Conservation (phyloP, 768 basidiomycete genomes). For the Boletus reticulatus region DNA sequence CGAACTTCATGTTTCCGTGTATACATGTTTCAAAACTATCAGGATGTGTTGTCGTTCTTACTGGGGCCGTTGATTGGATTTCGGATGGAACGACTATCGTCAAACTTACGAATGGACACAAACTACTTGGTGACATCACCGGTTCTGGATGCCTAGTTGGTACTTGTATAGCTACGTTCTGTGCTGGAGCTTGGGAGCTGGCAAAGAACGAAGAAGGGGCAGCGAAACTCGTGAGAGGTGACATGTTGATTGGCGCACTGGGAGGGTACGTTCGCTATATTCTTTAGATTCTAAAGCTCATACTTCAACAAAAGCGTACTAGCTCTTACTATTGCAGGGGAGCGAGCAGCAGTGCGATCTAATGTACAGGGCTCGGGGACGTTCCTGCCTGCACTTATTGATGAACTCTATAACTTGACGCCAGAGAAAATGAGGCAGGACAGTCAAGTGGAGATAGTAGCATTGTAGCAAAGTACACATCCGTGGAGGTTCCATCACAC, state of each 20-base stretch:
- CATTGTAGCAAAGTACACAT: background rate
- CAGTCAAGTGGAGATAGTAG: constrained; percentile 29
- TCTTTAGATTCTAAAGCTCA: constrained; percentile 1
- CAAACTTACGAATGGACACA: constrained; percentile 71
- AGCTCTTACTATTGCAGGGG: constrained; percentile 59
- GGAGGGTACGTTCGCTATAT: constrained; percentile 56
- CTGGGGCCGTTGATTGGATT: constrained; percentile 78
- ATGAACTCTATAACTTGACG: constrained; percentile 51
- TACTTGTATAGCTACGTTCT: constrained; percentile 76
- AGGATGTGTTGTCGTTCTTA: constrained; percentile 83
- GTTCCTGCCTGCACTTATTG: constrained; percentile 63
- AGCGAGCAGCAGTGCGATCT: constrained; percentile 48
- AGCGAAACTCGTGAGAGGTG: constrained; percentile 61
- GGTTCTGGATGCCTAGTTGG: constrained; percentile 88
- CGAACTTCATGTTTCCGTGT: background rate
- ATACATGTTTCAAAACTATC: background rate
- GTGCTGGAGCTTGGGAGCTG: constrained; percentile 59
- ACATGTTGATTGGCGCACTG: constrained; percentile 74
- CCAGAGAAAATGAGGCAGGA: constrained; percentile 32
- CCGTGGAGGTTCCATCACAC: background rate
- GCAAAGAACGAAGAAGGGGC: constrained; percentile 26
- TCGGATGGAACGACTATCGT: constrained; percentile 76
- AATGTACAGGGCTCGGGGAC: constrained; percentile 64
- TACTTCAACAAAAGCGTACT: constrained; percentile 40
- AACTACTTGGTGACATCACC: constrained; percentile 74